phyloP scores from a whole-genome alignment of 2,329 filamentous ascomycete species.

The Chalara sp. region DNA sequence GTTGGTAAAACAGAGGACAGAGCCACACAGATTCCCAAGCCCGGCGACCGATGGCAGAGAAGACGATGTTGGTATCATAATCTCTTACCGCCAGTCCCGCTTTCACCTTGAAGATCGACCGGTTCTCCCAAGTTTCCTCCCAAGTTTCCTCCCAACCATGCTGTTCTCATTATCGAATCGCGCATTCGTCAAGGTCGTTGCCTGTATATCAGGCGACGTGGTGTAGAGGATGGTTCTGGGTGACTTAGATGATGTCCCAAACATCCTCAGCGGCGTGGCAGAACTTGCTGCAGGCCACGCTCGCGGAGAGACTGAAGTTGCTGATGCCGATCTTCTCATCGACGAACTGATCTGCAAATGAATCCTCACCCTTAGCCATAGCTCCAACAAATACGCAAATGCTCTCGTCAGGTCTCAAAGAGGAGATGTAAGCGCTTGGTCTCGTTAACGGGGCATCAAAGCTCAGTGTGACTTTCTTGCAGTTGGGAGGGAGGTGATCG shows the following conservation, averaged over 20 bases:
- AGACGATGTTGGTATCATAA: slow-evolving; percentile 68
- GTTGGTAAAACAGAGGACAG: slow-evolving; percentile 77
- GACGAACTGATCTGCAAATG: slow-evolving; percentile 89
- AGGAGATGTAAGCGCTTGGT: slow-evolving; percentile 81
- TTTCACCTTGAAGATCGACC: slow-evolving; percentile 29
- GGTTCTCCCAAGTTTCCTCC: slow-evolving; percentile 14
- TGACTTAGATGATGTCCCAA: slow-evolving; percentile 81
- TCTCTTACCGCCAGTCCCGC: slow-evolving; percentile 31
- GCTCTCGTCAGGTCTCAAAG: slow-evolving; percentile 75
- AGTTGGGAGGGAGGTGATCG: slow-evolving; percentile 92
- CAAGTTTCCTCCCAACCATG: background rate
- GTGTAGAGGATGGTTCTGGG: slow-evolving; percentile 2
- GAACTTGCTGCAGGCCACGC: slow-evolving; percentile 98
- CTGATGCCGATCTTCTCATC: slow-evolving; percentile 98
- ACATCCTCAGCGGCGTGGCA: slow-evolving; percentile 96
- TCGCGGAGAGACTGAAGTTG: slow-evolving; percentile 94
- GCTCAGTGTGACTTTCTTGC: slow-evolving; percentile 93
- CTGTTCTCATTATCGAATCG: too few relatives aligned
- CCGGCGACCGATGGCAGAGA: slow-evolving; percentile 37
- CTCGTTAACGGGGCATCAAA: slow-evolving; percentile 86
- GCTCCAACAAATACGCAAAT: slow-evolving; percentile 97
- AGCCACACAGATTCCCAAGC: slow-evolving; percentile 59
- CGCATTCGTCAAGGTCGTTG: background rate
- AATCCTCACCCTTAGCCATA: slow-evolving; percentile 95
- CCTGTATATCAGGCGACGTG: slow-evolving; percentile 1